Base-by-base conservation (phyloP, 768 basidiomycete species). In the Lentinula boryana region DNA sequence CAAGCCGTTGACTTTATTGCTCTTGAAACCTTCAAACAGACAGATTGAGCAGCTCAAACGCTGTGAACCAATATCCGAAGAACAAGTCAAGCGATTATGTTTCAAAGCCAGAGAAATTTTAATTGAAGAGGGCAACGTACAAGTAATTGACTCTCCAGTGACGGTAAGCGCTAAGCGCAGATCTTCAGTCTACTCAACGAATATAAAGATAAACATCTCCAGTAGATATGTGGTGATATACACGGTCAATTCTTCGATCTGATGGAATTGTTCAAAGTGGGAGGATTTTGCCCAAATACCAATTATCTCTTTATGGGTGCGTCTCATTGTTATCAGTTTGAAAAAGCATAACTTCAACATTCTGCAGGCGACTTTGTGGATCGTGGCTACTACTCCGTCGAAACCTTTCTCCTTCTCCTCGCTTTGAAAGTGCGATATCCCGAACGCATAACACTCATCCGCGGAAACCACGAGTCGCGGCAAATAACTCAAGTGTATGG, bases 221-320 rank as follows among this genome's bases (percentile, higher is more conserved):
- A 49, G 48, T 51, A 91, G 89, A 91, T 93, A 69, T 93, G 91
- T 69, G 95, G 95, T 7, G 95, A 98, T 76, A 97, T 98, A 49
- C 95, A 98, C 68, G 95, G 95, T 9, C 96, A 98, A 69, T 97
- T 98, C 71, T 97, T 89, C 73, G 96, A 98, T 72, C 81, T 98
- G 65, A 86, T 98, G 84, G 93, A 99, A 75, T 80, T 99, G 61
- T 96, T 97, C 83, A 88, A 87, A 71, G 86, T 95, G 35, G 95
- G 95, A 38, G 93, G 94, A 7, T 86, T 87, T 67, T 96, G 94
- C 72, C 95, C 95, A 62, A 86, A 92, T 40, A 95, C 94, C 5
- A 94, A 92, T 72, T 97, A 97, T 74, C 86, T 97, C 55, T 96
- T 97, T 84, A 96, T 97, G 91, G 90, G 91, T 92, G 64, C 68